These are phyloP conservation scores for Phytophthora citricola DNA, from an alignment of 352 stramenopile genomes.

Conservation along the genomic window DNA sequence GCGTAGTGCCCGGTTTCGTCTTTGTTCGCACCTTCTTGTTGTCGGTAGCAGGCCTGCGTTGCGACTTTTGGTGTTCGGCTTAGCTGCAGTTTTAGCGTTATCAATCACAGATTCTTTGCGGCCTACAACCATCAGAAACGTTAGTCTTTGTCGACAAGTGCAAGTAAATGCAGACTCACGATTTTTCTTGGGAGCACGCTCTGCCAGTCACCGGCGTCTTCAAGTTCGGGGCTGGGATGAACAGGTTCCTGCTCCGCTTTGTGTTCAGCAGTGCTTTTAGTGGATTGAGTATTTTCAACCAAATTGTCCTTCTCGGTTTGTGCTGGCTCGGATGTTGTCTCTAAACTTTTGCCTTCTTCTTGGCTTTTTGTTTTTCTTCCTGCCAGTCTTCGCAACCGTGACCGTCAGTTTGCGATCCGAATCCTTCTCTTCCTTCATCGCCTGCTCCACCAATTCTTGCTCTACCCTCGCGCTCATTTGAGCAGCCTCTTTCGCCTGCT, in stretches of 20 bases:
- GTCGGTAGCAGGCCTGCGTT: conserved; percentile 1
- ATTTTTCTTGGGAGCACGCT: conserved; percentile 38
- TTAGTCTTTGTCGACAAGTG: neutral
- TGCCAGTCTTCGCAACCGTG: conserved; percentile 28
- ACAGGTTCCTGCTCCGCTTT: neutral
- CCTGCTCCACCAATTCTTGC: conserved; percentile 36
- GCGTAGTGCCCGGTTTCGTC: neutral
- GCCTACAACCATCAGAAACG: conserved; percentile 17
- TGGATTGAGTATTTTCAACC: neutral
- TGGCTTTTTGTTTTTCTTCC: conserved; percentile 52
- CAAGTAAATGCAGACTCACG: conserved; percentile 29
- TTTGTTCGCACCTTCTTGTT: conserved; percentile 12
- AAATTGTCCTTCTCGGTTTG: neutral
- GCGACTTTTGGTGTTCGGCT: conserved; percentile 4
- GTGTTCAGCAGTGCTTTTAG: neutral
- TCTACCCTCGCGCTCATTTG: conserved; percentile 32
- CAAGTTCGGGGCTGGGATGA: neutral
- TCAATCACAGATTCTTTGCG: conserved; percentile 28
- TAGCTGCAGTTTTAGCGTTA: conserved; percentile 5
- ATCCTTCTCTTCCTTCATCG: conserved; percentile 18
- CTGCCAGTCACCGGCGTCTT: conserved; percentile 30
- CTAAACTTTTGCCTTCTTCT: conserved; percentile 36
- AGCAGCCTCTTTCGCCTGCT: conserved; percentile 29
- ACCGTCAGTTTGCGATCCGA: conserved; percentile 6
- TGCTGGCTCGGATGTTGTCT: neutral